These are phyloP conservation scores for Dothiorella sarmentorum DNA, from an alignment of 2,329 filamentous ascomycete genomes.

Conservation along the genomic window DNA sequence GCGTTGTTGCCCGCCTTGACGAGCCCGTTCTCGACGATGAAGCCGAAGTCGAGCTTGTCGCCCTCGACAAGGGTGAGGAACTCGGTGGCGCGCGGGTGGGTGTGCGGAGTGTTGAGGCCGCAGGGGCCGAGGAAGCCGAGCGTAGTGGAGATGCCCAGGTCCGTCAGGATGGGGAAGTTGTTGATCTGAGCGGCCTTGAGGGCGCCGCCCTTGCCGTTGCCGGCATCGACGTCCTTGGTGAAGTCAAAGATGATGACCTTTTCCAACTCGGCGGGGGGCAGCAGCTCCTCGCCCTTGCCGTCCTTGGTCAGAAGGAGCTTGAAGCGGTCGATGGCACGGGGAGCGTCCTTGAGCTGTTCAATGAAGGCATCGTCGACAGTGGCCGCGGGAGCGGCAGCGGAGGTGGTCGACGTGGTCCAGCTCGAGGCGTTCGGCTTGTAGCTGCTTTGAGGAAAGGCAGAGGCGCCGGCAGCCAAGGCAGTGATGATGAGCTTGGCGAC, in stretches of 20 bases:
- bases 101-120: slow-evolving; percentile 48
- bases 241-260: slow-evolving; percentile 61
- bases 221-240: slow-evolving; percentile 26
- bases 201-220: slow-evolving; percentile 9
- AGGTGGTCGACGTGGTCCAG: slow-evolving; percentile 4
- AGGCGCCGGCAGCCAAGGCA: slow-evolving; percentile 30
- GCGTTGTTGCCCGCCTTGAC: slow-evolving; percentile 29
- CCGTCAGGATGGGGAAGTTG: slow-evolving; percentile 40
- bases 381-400: slow-evolving; percentile 21
- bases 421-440: not conserved
- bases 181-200: slow-evolving; percentile 31
- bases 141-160: slow-evolving; percentile 37
- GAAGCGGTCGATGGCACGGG: slow-evolving; percentile 39
- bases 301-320: slow-evolving; percentile 32
- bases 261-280: slow-evolving; percentile 31
- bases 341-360: slow-evolving; percentile 30
- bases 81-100: slow-evolving; percentile 49
- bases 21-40: slow-evolving; percentile 47
- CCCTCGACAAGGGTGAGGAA: slow-evolving; percentile 46
- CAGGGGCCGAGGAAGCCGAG: slow-evolving; percentile 42
- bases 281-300: slow-evolving; percentile 27
- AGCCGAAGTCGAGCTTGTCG: slow-evolving; percentile 40
- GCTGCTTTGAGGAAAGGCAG: slow-evolving; percentile 33
- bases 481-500: slow-evolving; percentile 34
- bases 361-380: slow-evolving; percentile 28